Evolutionary conservation across 176 grass and related monocot species (phyloP).

Genomic region (Miscanthus lutarioriparius): DNA sequence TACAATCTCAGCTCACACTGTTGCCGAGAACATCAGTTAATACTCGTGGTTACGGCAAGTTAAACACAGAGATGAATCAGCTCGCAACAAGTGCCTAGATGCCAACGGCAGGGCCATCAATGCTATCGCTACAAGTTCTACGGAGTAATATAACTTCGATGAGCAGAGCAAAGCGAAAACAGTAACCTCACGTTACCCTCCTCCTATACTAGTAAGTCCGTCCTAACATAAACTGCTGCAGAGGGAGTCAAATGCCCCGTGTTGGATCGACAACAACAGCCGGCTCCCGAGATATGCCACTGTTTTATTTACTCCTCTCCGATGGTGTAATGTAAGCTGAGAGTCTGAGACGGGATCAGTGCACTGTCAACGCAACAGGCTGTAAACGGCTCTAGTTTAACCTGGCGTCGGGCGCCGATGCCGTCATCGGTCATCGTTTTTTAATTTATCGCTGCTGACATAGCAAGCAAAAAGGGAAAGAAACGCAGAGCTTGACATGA

Average conservation of each 20-base stretch:
- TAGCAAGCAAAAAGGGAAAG: background rate
- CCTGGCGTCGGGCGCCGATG: background rate
- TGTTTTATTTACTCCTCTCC: background rate
- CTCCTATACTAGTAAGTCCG: too few species aligned
- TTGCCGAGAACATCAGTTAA: slow-evolving; percentile 13
- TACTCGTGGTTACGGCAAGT: background rate
- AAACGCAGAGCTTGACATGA: background rate
- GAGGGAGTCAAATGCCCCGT: background rate
- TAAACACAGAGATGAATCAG: background rate
- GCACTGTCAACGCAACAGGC: slow-evolving; percentile 38
- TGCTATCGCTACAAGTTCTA: background rate
- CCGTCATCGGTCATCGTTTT: background rate
- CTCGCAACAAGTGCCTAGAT: background rate
- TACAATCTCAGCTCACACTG: background rate
- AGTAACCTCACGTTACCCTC: too few species aligned
- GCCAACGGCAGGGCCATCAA: slow-evolving; percentile 24
- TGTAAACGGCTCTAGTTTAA: slow-evolving; percentile 26
- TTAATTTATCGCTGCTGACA: background rate
- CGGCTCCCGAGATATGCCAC: background rate
- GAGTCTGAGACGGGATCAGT: background rate
- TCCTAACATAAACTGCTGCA: background rate
- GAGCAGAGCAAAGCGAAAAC: background rate
- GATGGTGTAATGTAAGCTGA: background rate
- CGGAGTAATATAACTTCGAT: too few species aligned
- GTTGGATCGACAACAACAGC: background rate